Percentiles rank a stretch among this genome's conserved stretches.
Evolutionary conservation across 495 filamentous ascomycete genomes (phyloP).

Genomic region (Neurospora cerealis): DNA sequence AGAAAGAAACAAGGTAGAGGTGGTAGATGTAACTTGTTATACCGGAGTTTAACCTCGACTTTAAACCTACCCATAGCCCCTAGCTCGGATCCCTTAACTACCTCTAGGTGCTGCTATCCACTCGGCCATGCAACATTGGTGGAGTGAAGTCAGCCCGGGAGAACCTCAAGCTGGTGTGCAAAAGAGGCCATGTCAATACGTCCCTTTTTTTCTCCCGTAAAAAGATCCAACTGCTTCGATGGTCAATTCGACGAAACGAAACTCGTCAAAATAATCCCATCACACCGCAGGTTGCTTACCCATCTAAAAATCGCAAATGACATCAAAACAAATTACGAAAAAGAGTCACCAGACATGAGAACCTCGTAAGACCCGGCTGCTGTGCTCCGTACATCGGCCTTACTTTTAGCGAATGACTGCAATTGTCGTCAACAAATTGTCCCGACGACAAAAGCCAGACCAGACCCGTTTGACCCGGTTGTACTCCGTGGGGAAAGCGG

Average conservation of each 20-base stretch:
- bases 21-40: background rate
- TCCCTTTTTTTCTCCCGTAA: background rate
- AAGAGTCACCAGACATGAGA: background rate
- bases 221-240: background rate
- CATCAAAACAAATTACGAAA: background rate
- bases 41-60: no score
- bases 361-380: background rate
- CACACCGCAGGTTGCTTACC: background rate
- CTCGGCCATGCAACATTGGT: background rate
- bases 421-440: background rate
- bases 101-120: background rate
- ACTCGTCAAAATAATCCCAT: background rate
- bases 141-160: background rate
- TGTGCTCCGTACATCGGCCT: background rate
- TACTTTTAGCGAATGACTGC: background rate
- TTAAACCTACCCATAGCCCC: background rate
- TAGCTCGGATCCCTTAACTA: background rate
- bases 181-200: background rate
- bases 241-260: background rate
- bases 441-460: background rate
- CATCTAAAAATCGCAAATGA: background rate
- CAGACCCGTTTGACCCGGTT: background rate
- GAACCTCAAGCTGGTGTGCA: background rate
- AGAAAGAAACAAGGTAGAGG: background rate
- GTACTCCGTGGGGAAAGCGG: background rate